Conservation (phyloP, 352 stramenopile genomes). For the Phytophthora europaea region DNA sequence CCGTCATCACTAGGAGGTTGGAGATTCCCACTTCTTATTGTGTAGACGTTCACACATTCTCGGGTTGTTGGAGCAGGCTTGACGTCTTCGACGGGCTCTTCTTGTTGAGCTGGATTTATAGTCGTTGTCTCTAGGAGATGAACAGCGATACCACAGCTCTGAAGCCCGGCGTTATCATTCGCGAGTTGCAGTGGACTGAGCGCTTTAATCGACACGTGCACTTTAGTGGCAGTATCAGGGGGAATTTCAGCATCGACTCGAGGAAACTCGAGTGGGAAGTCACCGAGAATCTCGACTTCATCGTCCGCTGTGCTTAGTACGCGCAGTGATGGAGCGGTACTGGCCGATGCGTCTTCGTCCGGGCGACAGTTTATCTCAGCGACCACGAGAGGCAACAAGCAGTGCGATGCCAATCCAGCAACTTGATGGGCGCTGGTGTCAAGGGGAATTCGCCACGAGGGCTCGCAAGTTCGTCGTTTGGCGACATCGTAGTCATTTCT, state of each 20-base stretch:
- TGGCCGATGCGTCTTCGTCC: not conserved
- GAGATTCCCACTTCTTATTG: conserved; percentile 6
- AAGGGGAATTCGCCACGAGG: conserved; percentile 19
- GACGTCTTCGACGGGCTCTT: conserved; percentile 3
- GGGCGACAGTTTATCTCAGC: conserved; percentile 9
- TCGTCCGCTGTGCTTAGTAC: conserved; percentile 6
- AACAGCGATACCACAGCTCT: conserved; percentile 27
- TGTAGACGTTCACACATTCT: conserved; percentile 32
- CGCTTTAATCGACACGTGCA: conserved; percentile 20
- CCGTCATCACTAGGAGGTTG: not conserved
- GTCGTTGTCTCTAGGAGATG: conserved; percentile 24
- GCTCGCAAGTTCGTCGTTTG: conserved; percentile 56
- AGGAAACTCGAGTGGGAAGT: conserved; percentile 22
- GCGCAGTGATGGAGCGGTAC: not conserved
- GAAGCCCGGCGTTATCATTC: not conserved
- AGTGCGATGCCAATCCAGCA: conserved; percentile 22
- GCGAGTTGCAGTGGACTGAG: conserved; percentile 31
- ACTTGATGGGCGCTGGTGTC: conserved; percentile 13
- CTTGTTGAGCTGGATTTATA: not conserved
- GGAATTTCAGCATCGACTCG: conserved; percentile 3
- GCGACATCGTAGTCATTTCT: conserved; percentile 58
- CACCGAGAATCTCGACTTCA: conserved; percentile 1
- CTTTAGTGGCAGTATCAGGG: not conserved
- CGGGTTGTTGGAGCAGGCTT: conserved; percentile 5
- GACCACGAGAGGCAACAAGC: conserved; percentile 23